Evolutionary conservation across 352 stramenopile species (phyloP), one percentile per base, ranked within the genome.

Genomic region (Bremia lactucae): DNA sequence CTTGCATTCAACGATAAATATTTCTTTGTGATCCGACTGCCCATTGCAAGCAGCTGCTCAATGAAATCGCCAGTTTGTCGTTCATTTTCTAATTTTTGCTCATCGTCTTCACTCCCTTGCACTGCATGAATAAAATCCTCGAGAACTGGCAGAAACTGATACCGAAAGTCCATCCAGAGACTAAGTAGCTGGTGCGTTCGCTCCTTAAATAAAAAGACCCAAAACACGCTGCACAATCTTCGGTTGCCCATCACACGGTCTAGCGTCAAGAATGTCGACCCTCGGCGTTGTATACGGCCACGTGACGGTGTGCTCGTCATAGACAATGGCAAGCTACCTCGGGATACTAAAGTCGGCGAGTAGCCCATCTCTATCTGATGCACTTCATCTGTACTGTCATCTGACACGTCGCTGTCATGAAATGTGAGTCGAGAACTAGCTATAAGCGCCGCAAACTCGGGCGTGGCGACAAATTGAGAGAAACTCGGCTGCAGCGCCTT

Each of bases 131-230:
- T 65, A 42, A 84, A 83, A 11, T 68, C 62, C 10, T 74, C 59
- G 0, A 90, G 59, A 21, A 87, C 31, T 13, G 79, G 79, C 20
- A 85, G 24, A 3, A 92, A 39, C 5, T 86, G 71, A 48, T 88
- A 72, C 13, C 64, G 65, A 26, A 84, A 67, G 21, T 92, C 79
- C 76, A 92, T 87, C 76, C 76, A 92, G 13, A 87, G 47, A 58
- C 79, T 92, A 29, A 92, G 33, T 24, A 83, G 74, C 34, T 85
- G 64, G 38, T 92, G 79, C 3, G 70, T 79, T 28, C 79, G 76
- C 22, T 92, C 79, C 41, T 89, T 88, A 52, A 88, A 92, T 11
- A 92, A 39, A 47, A 85, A 88, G 5, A 92, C 74, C 79, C 79
- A 92, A 40, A 92, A 92, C 0, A 92, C 69, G 33, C 79, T 89